These are phyloP conservation scores for Astrothelium macrocarpum DNA, from an alignment of 495 filamentous ascomycete species.

Conservation along the genomic window DNA sequence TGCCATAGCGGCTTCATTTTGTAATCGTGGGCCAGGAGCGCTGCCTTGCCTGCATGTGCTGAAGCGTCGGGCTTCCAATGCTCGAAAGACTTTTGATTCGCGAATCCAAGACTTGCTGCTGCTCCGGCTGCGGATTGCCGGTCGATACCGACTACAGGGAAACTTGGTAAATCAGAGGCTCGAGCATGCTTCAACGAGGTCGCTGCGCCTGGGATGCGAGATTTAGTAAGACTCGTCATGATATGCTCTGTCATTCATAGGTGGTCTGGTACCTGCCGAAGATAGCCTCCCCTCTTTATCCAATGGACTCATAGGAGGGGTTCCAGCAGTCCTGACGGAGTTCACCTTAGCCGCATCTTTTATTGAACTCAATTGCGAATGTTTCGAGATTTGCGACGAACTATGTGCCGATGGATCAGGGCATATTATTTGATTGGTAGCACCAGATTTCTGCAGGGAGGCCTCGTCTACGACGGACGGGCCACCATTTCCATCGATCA, in stretches of 20 bases:
- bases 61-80: constrained; percentile 52
- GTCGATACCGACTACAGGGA: constrained; percentile 53
- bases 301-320: constrained; percentile 30
- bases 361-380: constrained; percentile 33
- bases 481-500: neutral
- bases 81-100: constrained; percentile 51
- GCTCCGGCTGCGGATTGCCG: constrained; percentile 59
- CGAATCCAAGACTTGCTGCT: constrained; percentile 64
- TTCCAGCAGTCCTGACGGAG: constrained; percentile 26
- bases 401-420: constrained; percentile 33
- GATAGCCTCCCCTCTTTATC: constrained; percentile 43
- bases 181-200: constrained; percentile 58
- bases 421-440: constrained; percentile 19
- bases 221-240: neutral
- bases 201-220: constrained; percentile 39
- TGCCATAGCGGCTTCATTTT: constrained; percentile 46
- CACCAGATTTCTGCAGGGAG: neutral
- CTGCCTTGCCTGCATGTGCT: constrained; percentile 57
- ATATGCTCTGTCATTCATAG: neutral
- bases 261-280: constrained; percentile 37
- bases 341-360: constrained; percentile 36
- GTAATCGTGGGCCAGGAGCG: constrained; percentile 58
- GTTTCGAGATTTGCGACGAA: constrained; percentile 15
- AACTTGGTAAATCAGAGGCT: constrained; percentile 57
- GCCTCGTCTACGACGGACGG: neutral